Base-by-base conservation (phyloP, 176 grass and related monocot genomes). In the Juncus effusus region DNA sequence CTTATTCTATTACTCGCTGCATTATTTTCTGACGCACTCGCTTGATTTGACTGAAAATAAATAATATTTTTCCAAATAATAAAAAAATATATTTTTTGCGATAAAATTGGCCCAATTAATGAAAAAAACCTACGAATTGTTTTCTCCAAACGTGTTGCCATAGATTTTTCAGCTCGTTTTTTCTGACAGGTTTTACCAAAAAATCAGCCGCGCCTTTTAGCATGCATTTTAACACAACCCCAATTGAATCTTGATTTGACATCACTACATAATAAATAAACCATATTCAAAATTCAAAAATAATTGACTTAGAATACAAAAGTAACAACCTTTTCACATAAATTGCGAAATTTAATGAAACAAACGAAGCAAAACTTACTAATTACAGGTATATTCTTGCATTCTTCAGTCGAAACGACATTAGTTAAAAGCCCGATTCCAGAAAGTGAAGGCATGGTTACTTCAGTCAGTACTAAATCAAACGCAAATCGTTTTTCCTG, bases 81-180 rank as follows among this genome's bases (percentile, higher is more conserved):
- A 10, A 40, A 70, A 14, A 70, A 49, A 51, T 11, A 51, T 66
- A 28, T 55, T 5, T 41, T 13, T n/a, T 37, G 19, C 45, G 37
- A 56, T 10, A 72, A 44, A 52, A 51, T 13, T 37, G n/a, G 54
- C 37, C 44, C 59, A 58, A 5, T 52, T 58, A 67, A 64, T 12
- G 45, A 84, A 71, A 28, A 54, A 13, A 51, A 81, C 94, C 77
- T 99, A 99, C 94, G 45, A 80, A 77, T 45, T 93, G 85, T n/a
- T 88, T 80, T 73, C 94, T 93, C 94, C 94, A 99, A 51, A 99
- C 94, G 76, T 99, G 94, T 74, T 99, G 94, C 89, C 94, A 99
- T 60, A 99, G 86, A 80, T 93, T 99, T 14, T 80, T 70, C 60
- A 93, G 41, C 69, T 99, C 94, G 59, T 99, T 99, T 88, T 84